Conservation (phyloP, 2,329 filamentous ascomycete genomes). For the Coleophoma cylindrospora region DNA sequence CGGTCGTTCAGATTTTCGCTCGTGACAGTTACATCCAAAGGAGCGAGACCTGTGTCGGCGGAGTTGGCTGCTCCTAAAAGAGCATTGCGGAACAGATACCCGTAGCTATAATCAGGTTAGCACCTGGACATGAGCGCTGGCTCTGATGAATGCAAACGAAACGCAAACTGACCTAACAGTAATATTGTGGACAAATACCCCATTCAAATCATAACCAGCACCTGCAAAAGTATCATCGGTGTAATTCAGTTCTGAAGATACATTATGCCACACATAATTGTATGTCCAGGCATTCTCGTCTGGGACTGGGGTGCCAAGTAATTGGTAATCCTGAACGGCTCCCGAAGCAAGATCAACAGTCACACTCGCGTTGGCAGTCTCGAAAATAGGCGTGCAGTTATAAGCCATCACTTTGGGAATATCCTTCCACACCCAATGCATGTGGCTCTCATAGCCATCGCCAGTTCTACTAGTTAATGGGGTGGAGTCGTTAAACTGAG, state of each 20-base stretch:
- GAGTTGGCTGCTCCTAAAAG: constrained; percentile 9
- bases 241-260: constrained; percentile 6
- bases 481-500: constrained; percentile 7
- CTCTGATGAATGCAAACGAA: too few relatives aligned
- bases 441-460: background rate
- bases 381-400: constrained; percentile 12
- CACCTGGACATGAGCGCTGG: too few relatives aligned
- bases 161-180: constrained; percentile 1
- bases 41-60: background rate
- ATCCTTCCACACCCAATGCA: constrained; percentile 8
- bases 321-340: constrained; percentile 6
- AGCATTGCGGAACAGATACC: constrained; percentile 9
- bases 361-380: constrained; percentile 8
- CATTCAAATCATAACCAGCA: background rate
- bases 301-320: background rate
- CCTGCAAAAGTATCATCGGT: background rate
- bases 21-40: background rate
- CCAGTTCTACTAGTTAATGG: background rate
- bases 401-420: constrained; percentile 9
- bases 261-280: constrained; percentile 4
- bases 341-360: constrained; percentile 5
- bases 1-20: constrained; percentile 7
- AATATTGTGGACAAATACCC: constrained; percentile 6
- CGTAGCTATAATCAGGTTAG: background rate
- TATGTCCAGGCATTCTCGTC: constrained; percentile 8